phyloP scores from a whole-genome alignment of 1,139 yeast genomes.

The Zygoascus meyerae region DNA sequence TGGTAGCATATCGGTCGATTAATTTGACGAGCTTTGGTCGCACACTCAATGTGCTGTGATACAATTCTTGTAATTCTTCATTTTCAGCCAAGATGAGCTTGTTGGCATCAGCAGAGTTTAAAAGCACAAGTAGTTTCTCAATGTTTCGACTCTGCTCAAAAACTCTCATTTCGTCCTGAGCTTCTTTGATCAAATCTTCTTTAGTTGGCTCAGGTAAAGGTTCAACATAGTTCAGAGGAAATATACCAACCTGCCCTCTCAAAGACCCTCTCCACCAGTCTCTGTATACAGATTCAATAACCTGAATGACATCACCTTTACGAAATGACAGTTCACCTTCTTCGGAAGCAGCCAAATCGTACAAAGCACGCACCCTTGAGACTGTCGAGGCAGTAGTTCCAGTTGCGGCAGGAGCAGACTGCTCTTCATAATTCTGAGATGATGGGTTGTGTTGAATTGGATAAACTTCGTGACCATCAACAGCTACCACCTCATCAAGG shows the following conservation, averaged over 20 bases:
- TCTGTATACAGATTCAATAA: slow-evolving; percentile 78
- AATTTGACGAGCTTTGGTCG: slow-evolving; percentile 67
- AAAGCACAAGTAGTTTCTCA: slow-evolving; percentile 57
- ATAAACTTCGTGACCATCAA: neutral
- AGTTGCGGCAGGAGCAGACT: slow-evolving; percentile 14
- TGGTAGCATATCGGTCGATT: slow-evolving; percentile 67
- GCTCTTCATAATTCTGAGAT: slow-evolving; percentile 17
- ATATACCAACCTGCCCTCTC: slow-evolving; percentile 78
- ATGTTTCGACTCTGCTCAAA: slow-evolving; percentile 50
- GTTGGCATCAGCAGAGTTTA: slow-evolving; percentile 41
- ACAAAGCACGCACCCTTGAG: slow-evolving; percentile 74
- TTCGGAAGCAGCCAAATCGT: slow-evolving; percentile 63
- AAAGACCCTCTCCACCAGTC: slow-evolving; percentile 97
- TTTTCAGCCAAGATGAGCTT: slow-evolving; percentile 35
- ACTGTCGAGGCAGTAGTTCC: slow-evolving; percentile 40
- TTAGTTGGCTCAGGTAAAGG: slow-evolving; percentile 65
- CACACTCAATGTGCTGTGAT: slow-evolving; percentile 63
- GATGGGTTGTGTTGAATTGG: slow-evolving; percentile 10
- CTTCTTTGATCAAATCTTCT: slow-evolving; percentile 43
- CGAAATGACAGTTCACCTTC: slow-evolving; percentile 41
- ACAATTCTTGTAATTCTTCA: slow-evolving; percentile 49
- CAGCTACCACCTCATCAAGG: neutral
- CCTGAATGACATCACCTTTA: slow-evolving; percentile 52
- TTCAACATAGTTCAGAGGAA: slow-evolving; percentile 88
- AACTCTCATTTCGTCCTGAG: slow-evolving; percentile 41